These are phyloP conservation scores for Tubosaeta brunneosetosa DNA, from an alignment of 768 basidiomycete species.

Conservation along the genomic window DNA sequence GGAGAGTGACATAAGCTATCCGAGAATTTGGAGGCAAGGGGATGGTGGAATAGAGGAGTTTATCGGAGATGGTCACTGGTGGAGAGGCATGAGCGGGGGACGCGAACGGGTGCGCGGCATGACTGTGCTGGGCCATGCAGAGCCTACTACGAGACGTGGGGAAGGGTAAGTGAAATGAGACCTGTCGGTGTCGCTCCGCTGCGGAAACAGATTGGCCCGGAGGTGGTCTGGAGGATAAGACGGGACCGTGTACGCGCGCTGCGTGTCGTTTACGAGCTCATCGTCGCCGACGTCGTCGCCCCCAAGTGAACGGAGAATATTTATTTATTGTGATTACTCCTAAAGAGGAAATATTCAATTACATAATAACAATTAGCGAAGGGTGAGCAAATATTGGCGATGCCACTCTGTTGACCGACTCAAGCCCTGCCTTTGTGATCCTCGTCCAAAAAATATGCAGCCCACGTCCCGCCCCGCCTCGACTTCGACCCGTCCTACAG, in stretches of 20 bases:
- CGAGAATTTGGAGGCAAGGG: conserved; percentile 39
- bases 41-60: conserved; percentile 45
- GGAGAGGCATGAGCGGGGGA: conserved; percentile 18
- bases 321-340: conserved; percentile 8
- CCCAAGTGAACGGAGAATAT: conserved; percentile 3
- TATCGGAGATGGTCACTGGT: conserved; percentile 34
- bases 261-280: conserved; percentile 23
- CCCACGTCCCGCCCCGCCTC: conserved; percentile 54
- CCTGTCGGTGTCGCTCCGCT: background rate
- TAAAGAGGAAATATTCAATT: conserved; percentile 21
- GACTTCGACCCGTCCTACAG: conserved; percentile 53
- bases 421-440: conserved; percentile 17
- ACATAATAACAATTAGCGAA: conserved; percentile 15
- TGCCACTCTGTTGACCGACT: conserved; percentile 5
- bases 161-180: conserved; percentile 1
- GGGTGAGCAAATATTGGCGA: background rate
- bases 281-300: conserved; percentile 20
- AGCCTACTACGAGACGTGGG: background rate
- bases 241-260: conserved; percentile 10
- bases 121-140: conserved; percentile 28
- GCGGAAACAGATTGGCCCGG: background rate
- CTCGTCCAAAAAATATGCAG: conserved; percentile 42
- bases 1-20: conserved; percentile 46
- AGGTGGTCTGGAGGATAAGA: background rate
- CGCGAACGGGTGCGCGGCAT: conserved; percentile 8